These are phyloP conservation scores for Funneliformis caledonium DNA, from an alignment of 371 early-diverging fungal genomes.

Conservation along the genomic window DNA sequence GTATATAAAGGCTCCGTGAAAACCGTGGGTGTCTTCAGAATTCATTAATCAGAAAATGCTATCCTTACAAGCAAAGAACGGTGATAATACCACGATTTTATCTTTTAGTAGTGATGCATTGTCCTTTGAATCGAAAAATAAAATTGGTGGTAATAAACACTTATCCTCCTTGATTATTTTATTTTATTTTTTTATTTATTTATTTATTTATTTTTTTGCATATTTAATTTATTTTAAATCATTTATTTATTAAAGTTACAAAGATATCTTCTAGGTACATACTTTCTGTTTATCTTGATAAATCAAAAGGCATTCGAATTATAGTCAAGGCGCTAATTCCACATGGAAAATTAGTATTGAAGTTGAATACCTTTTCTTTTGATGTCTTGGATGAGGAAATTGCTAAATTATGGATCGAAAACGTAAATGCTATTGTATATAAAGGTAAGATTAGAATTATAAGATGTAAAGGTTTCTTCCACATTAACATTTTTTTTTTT, in stretches of 20 bases:
- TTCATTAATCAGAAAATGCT: background rate
- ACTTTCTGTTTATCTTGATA: background rate
- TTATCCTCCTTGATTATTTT: too few species aligned
- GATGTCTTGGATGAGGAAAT: background rate
- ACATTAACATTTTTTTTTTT: background rate
- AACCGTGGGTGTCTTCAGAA: too few species aligned
- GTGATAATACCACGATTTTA: background rate
- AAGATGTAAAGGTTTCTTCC: background rate
- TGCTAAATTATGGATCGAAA: constrained; percentile 8
- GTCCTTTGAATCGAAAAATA: background rate
- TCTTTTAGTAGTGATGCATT: background rate
- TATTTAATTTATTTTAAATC: too few species aligned
- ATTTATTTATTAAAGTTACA: background rate
- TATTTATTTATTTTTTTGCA: too few species aligned
- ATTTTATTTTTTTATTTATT: too few species aligned
- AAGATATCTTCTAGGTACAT: background rate
- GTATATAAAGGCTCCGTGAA: too few species aligned
- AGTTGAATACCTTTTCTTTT: constrained; percentile 10
- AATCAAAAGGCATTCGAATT: background rate
- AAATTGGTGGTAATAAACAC: background rate
- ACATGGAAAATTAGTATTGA: background rate
- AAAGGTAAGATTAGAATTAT: background rate
- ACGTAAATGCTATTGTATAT: constrained; percentile 7
- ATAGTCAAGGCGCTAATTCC: background rate
- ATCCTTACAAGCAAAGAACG: background rate